These are phyloP conservation scores for Castanea sativa DNA, from an alignment of 306 rosid genomes.

Conservation along the genomic window DNA sequence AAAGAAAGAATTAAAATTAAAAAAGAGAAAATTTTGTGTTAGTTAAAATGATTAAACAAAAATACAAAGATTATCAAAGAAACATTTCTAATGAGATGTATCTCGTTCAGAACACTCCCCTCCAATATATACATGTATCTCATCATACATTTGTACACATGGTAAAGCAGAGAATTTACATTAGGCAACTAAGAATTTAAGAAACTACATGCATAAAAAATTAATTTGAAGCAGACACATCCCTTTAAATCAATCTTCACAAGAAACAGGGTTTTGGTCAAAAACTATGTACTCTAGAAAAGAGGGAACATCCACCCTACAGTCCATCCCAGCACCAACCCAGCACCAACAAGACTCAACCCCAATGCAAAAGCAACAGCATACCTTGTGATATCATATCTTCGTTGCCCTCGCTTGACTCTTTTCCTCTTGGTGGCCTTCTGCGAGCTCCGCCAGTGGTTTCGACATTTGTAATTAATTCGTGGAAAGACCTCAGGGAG, in stretches of 20 bases:
- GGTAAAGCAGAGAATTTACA: slow-evolving; percentile 27
- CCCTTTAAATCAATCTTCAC: slow-evolving; percentile 24
- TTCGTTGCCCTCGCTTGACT: slow-evolving; percentile 12
- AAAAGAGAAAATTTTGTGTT: too few relatives aligned
- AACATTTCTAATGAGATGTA: too few relatives aligned
- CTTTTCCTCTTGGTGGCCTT: slow-evolving; percentile 19
- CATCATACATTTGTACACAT: neutral
- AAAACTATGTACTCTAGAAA: slow-evolving; percentile 35
- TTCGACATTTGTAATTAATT: slow-evolving; percentile 38
- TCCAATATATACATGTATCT: too few relatives aligned
- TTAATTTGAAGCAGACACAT: neutral
- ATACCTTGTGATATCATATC: slow-evolving; percentile 43
- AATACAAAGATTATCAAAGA: too few relatives aligned
- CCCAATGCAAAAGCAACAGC: slow-evolving; percentile 76
- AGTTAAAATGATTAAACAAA: too few relatives aligned
- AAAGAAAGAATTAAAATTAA: too few relatives aligned
- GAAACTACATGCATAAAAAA: slow-evolving; percentile 7
- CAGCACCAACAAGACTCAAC: slow-evolving; percentile 78
- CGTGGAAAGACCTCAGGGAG: slow-evolving; percentile 43
- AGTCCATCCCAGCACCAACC: slow-evolving; percentile 82
- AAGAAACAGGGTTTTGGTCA: slow-evolving; percentile 15
- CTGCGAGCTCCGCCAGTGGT: slow-evolving; percentile 27
- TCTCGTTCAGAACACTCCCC: too few relatives aligned
- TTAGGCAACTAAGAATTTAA: neutral
- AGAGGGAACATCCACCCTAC: slow-evolving; percentile 81